phyloP scores from a whole-genome alignment of 352 stramenopile genomes.

The Globisporangium barbulae region DNA sequence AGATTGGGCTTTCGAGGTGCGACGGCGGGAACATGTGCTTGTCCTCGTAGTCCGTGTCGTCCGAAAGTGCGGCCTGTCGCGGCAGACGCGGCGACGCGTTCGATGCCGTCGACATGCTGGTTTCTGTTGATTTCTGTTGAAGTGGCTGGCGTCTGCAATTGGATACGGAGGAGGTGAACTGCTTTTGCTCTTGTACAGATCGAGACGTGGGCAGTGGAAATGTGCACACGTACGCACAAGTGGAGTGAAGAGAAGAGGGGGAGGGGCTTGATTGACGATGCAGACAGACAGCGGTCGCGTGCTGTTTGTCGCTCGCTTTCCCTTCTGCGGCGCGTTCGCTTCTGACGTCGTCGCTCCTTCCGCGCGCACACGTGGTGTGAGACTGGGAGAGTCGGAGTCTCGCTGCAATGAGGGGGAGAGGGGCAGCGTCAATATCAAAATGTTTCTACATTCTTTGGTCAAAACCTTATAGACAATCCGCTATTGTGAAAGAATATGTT shows the following conservation, averaged over 20 bases:
- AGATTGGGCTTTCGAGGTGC: slow-evolving; percentile 17
- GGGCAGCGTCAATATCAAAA: too few relatives aligned
- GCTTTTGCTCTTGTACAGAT: neutral
- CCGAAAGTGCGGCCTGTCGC: slow-evolving; percentile 6
- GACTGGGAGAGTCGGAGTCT: too few relatives aligned
- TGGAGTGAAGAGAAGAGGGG: neutral
- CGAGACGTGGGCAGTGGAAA: neutral
- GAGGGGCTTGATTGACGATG: neutral
- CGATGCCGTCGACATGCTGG: slow-evolving; percentile 7
- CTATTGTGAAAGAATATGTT: too few relatives aligned
- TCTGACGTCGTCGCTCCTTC: too few relatives aligned
- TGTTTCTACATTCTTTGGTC: too few relatives aligned
- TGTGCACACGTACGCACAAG: neutral
- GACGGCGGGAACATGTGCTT: slow-evolving; percentile 16
- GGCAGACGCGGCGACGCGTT: slow-evolving; percentile 7
- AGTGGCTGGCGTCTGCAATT: neutral
- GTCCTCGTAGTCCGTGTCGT: slow-evolving; percentile 21
- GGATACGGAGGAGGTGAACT: neutral
- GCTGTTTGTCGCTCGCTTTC: too few relatives aligned
- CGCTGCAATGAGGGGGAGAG: too few relatives aligned
- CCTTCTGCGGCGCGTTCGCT: too few relatives aligned
- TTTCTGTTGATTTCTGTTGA: neutral
- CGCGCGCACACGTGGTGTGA: too few relatives aligned
- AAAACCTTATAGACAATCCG: too few relatives aligned
- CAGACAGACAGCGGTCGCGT: too few relatives aligned